phyloP scores from a whole-genome alignment of 805 yeast species.

The Clavispora fructus region DNA sequence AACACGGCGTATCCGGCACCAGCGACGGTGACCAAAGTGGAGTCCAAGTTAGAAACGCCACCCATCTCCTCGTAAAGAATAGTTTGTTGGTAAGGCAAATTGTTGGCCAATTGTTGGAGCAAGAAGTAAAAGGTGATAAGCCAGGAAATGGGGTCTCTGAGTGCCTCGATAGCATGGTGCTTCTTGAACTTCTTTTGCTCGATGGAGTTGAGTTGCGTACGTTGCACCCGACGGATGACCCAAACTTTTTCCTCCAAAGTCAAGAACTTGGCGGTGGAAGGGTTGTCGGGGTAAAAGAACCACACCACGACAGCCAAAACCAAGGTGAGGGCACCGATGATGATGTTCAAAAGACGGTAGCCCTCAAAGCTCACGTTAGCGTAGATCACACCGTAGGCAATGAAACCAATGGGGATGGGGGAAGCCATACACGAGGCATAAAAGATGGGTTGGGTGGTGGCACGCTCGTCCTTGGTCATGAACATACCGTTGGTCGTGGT shows the following conservation, averaged over 20 bases:
- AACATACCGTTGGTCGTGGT: constrained; percentile 48
- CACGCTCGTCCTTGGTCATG: constrained; percentile 40
- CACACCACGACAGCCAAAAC: constrained; percentile 12
- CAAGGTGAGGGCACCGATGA: constrained; percentile 53
- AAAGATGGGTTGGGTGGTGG: constrained; percentile 50
- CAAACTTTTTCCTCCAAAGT: constrained; percentile 45
- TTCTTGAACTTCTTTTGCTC: constrained; percentile 44
- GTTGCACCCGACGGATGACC: constrained; percentile 38
- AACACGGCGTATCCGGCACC: constrained; percentile 44
- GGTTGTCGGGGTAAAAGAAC: constrained; percentile 51
- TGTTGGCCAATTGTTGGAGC: constrained; percentile 47
- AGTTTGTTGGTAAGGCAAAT: constrained; percentile 49
- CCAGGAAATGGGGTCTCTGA: constrained; percentile 36
- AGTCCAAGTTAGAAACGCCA: constrained; percentile 32
- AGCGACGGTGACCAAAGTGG: constrained; percentile 52
- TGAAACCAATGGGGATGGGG: constrained; percentile 49
- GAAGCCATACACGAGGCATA: constrained; percentile 48
- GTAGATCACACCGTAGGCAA: constrained; percentile 36
- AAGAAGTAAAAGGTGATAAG: constrained; percentile 29
- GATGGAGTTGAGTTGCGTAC: constrained; percentile 24
- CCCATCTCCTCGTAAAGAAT: constrained; percentile 44
- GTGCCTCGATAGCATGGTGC: constrained; percentile 45
- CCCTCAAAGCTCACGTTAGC: constrained; percentile 18
- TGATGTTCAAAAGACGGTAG: constrained; percentile 55
- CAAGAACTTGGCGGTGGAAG: constrained; percentile 46